These are phyloP conservation scores for Ceratobasidium sp. DNA, from an alignment of 1,284 basidiomycete species.

Conservation along the genomic window DNA sequence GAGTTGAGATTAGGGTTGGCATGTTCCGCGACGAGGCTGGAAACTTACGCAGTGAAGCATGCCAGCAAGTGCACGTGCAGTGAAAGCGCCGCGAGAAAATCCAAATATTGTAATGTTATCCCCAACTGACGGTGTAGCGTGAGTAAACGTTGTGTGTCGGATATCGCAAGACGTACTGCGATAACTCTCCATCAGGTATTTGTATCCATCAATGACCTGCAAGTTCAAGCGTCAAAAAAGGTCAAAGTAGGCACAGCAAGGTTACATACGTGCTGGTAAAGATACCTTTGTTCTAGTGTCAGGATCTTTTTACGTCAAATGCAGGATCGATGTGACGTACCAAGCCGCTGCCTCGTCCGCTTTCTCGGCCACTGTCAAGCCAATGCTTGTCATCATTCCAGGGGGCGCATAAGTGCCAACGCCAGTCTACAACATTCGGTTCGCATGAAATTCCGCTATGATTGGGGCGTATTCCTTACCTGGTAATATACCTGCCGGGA, in stretches of 20 bases:
- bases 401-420: slow-evolving; percentile 47
- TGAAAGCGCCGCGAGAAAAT: slow-evolving; percentile 46
- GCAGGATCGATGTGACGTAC: slow-evolving; percentile 14
- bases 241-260: background rate
- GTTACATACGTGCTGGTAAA: slow-evolving; percentile 25
- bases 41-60: slow-evolving; percentile 41
- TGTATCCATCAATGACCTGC: slow-evolving; percentile 49
- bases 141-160: background rate
- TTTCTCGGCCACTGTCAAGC: slow-evolving; percentile 12
- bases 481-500: slow-evolving; percentile 17
- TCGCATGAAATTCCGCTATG: background rate
- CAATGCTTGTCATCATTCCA: slow-evolving; percentile 20
- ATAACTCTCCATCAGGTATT: slow-evolving; percentile 48
- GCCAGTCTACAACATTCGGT: slow-evolving; percentile 29
- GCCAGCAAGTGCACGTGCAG: slow-evolving; percentile 46
- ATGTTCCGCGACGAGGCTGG: background rate
- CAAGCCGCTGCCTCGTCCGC: slow-evolving; percentile 37
- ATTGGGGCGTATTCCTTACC: background rate
- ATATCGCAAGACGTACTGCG: slow-evolving; percentile 2
- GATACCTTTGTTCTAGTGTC: background rate
- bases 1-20: background rate
- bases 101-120: slow-evolving; percentile 46
- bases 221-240: background rate
- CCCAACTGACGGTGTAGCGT: slow-evolving; percentile 16
- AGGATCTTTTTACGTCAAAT: background rate